These are phyloP conservation scores for Populus pruinosa DNA, from an alignment of 345 rosid species.

Conservation along the genomic window DNA sequence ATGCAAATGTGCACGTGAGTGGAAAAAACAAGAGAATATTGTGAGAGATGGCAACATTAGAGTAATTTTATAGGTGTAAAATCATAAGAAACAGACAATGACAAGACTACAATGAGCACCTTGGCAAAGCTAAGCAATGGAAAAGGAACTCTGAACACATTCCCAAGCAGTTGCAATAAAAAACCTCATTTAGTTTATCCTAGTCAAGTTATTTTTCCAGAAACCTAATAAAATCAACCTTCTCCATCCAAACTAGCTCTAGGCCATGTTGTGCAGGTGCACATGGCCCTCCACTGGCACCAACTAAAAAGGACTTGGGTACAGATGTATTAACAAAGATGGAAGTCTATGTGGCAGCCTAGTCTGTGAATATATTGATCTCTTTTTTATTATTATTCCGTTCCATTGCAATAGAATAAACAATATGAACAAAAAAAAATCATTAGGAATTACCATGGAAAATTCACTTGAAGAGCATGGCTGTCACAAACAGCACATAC, in stretches of 20 bases:
- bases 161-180: not conserved
- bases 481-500: too few species aligned
- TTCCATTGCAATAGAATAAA: too few species aligned
- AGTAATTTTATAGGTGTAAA: too few species aligned
- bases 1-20: not conserved
- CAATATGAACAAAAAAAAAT: too few species aligned
- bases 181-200: not conserved
- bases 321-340: not conserved
- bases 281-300: not conserved
- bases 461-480: too few species aligned
- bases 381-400: too few species aligned
- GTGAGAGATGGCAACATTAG: too few species aligned
- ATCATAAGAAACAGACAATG: too few species aligned
- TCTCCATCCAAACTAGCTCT: not conserved
- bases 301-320: not conserved
- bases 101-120: not conserved
- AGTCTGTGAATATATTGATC: not conserved
- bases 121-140: not conserved
- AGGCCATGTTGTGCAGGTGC: not conserved
- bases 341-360: not conserved
- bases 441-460: too few species aligned
- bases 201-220: not conserved
- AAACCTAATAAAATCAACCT: not conserved
- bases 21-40: not conserved
- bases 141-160: not conserved